A percentile compares a stretch with the other conserved stretches of the same genome.
Evolutionary conservation across 2,329 filamentous ascomycete genomes (phyloP).

Genomic region (Microcyclospora tardicrescens): DNA sequence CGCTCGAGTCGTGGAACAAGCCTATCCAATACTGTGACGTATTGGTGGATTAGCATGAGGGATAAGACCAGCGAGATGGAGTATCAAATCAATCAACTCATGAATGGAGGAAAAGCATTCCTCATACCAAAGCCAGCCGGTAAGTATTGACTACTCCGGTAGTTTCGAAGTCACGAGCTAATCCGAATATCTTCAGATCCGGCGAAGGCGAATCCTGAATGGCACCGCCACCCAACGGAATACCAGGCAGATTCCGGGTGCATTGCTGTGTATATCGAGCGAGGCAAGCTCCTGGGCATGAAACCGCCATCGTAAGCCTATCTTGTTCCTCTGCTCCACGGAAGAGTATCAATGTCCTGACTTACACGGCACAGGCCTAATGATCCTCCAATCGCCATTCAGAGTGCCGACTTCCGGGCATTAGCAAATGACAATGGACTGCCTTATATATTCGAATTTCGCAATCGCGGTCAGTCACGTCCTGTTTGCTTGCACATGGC

Average conservation of each 20-base stretch:
- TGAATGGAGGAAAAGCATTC: too few species aligned
- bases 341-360: background rate
- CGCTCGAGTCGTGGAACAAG: too few species aligned
- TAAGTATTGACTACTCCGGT: too few species aligned
- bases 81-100: too few species aligned
- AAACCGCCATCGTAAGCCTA: background rate
- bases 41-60: too few species aligned
- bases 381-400: background rate
- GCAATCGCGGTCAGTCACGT: background rate
- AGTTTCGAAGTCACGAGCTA: too few species aligned
- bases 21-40: too few species aligned
- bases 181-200: too few species aligned
- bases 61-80: too few species aligned
- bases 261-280: conserved; percentile 5
- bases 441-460: conserved; percentile 1
- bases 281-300: conserved; percentile 1
- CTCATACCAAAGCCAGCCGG: too few species aligned
- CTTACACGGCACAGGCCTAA: background rate
- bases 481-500: background rate
- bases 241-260: background rate
- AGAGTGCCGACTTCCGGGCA: background rate
- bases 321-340: background rate
- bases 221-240: conserved; percentile 1
- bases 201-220: background rate
- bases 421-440: background rate